A percentile compares a stretch with the other conserved stretches of the same genome.
Evolutionary conservation across 306 rosid species (phyloP).

Genomic region (Sesbania bispinosa): DNA sequence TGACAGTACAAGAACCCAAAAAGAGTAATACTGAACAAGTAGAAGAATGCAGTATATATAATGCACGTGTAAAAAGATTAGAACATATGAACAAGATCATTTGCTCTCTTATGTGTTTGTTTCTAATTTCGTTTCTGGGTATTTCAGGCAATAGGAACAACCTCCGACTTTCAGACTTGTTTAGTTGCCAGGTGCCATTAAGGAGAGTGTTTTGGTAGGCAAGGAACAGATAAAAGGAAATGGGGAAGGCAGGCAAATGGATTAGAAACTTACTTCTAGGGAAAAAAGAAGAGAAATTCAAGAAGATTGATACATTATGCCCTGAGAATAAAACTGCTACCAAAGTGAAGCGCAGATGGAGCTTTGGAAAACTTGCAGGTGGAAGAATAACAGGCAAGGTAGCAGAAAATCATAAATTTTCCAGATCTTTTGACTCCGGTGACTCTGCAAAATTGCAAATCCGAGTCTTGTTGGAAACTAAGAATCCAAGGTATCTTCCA

Average conservation of each 20-base stretch:
- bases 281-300: constrained; percentile 47
- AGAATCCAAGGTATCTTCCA: constrained; percentile 24
- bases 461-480: constrained; percentile 26
- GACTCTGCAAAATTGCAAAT: constrained; percentile 31
- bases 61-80: constrained; percentile 16
- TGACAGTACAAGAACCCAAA: constrained; percentile 27
- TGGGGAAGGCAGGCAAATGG: constrained; percentile 87
- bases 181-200: constrained; percentile 3
- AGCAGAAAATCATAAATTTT: constrained; percentile 33
- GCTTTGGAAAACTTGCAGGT: constrained; percentile 51
- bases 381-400: constrained; percentile 44
- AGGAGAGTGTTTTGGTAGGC: not conserved
- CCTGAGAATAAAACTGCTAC: constrained; percentile 12
- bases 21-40: not conserved
- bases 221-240: constrained; percentile 19
- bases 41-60: not conserved
- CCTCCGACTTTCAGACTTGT: not conserved
- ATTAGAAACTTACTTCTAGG: constrained; percentile 63
- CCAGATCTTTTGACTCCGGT: constrained; percentile 51
- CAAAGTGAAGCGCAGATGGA: constrained; percentile 66
- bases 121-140: not conserved
- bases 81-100: constrained; percentile 1
- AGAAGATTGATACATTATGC: constrained; percentile 33
- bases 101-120: not conserved
- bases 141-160: not conserved